These are phyloP conservation scores for Phaeosphaeriaceae sp. DNA, from an alignment of 2,329 filamentous ascomycete species.

Conservation along the genomic window DNA sequence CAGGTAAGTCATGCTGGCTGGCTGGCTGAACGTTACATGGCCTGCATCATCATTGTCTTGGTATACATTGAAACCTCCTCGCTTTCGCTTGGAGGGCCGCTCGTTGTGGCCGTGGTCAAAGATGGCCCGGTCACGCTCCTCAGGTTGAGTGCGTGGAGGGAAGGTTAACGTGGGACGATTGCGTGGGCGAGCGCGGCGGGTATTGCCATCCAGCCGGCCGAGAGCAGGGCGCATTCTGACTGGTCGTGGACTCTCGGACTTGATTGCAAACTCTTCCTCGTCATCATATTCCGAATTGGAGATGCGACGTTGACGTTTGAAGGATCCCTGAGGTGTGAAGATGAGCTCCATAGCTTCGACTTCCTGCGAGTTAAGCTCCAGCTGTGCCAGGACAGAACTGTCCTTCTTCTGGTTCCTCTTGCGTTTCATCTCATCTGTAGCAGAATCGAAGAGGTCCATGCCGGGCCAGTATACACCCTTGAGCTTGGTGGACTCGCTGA, in stretches of 20 bases:
- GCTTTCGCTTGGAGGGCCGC: conserved; percentile 42
- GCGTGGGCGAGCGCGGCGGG: conserved; percentile 41
- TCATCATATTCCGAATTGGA: conserved; percentile 53
- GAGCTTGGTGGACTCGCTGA: conserved; percentile 58
- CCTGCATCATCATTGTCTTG: conserved; percentile 48
- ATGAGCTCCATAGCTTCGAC: conserved; percentile 71
- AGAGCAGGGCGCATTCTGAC: conserved; percentile 36
- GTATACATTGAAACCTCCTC: conserved; percentile 48
- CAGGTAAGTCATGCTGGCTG: conserved; percentile 42
- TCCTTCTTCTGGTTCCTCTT: conserved; percentile 82
- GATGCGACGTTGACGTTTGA: conserved; percentile 53
- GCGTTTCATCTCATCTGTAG: conserved; percentile 73
- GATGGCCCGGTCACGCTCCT: conserved; percentile 37
- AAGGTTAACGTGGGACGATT: conserved; percentile 27
- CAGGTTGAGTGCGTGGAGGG: conserved; percentile 32
- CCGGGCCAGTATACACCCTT: conserved; percentile 79
- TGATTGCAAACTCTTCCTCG: conserved; percentile 47
- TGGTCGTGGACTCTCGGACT: conserved; percentile 42
- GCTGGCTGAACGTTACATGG: conserved; percentile 39
- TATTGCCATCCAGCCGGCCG: conserved; percentile 41
- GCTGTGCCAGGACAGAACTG: conserved; percentile 70
- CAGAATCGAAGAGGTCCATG: conserved; percentile 83
- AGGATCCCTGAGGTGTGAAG: conserved; percentile 57
- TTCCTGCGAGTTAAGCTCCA: conserved; percentile 68
- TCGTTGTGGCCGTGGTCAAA: conserved; percentile 37